phyloP scores from a whole-genome alignment of 208 protist genomes.

The Leishmania aethiopica region DNA sequence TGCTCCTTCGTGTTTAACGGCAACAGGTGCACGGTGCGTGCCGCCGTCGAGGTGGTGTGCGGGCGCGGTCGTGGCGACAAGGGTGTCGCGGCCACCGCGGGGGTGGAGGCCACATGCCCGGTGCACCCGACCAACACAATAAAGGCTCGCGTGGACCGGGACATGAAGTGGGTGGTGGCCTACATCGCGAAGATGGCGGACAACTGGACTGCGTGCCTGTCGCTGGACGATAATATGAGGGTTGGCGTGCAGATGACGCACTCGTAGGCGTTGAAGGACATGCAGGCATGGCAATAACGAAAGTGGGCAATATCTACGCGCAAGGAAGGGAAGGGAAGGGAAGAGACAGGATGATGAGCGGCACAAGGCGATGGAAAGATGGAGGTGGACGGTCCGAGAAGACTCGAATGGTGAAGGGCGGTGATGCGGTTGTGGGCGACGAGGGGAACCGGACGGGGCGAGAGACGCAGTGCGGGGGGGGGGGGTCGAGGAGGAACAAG shows the following conservation, averaged over 20 bases:
- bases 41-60: constrained; percentile 55
- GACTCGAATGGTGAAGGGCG: neutral
- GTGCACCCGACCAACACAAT: constrained; percentile 66
- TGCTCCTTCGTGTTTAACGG: constrained; percentile 34
- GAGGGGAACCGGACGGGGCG: neutral
- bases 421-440: neutral
- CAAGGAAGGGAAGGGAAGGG: neutral
- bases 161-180: constrained; percentile 56
- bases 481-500: neutral
- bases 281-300: neutral
- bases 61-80: constrained; percentile 25
- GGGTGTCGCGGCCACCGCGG: constrained; percentile 38
- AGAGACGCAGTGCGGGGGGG: neutral
- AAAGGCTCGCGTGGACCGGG: constrained; percentile 66
- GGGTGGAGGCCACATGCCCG: constrained; percentile 56
- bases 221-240: constrained; percentile 64
- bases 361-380: neutral
- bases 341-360: neutral
- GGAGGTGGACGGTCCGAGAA: neutral
- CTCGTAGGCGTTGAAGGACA: constrained; percentile 32
- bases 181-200: constrained; percentile 73
- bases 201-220: constrained; percentile 71
- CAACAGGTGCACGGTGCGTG: constrained; percentile 36
- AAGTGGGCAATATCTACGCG: no score
- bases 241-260: constrained; percentile 71